A percentile compares a stretch with the other conserved stretches of the same genome.
phyloP scores from a whole-genome alignment of 192 early-diverging fungal species.

The Backusella westeae region DNA sequence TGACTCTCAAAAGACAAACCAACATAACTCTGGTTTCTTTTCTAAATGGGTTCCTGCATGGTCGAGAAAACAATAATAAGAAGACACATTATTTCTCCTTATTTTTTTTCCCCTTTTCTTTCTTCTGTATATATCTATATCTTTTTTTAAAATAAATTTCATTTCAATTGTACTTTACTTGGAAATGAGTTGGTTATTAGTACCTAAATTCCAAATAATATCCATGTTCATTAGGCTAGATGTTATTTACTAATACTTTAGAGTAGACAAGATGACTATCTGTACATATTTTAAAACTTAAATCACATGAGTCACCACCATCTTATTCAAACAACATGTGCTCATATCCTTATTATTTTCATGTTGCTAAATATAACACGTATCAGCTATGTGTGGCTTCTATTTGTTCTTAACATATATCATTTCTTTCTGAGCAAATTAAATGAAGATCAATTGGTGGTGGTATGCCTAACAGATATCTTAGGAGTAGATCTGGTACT shows the following conservation, averaged over 20 bases:
- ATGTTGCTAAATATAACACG: not conserved
- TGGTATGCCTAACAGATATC: too few relatives aligned
- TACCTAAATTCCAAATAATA: not conserved
- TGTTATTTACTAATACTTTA: not conserved
- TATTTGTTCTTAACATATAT: not conserved
- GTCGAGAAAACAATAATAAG: slow-evolving; percentile 5
- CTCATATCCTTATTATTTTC: not conserved
- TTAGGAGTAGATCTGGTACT: too few relatives aligned
- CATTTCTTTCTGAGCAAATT: not conserved
- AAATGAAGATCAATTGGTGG: not conserved
- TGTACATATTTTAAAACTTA: not conserved
- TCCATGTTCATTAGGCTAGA: not conserved
- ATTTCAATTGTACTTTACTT: not conserved
- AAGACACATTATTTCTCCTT: not conserved
- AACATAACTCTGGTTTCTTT: slow-evolving; percentile 1
- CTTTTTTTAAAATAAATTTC: not conserved
- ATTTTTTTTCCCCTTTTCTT: not conserved
- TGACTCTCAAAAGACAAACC: not conserved
- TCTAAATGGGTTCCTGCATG: slow-evolving; percentile 15
- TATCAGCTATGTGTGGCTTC: not conserved
- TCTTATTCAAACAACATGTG: not conserved
- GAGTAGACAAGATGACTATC: not conserved
- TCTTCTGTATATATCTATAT: not conserved
- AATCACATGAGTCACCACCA: not conserved
- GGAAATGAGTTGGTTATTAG: not conserved